Conservation (phyloP, 345 rosid genomes). For the Chamaenerion angustifolium region DNA sequence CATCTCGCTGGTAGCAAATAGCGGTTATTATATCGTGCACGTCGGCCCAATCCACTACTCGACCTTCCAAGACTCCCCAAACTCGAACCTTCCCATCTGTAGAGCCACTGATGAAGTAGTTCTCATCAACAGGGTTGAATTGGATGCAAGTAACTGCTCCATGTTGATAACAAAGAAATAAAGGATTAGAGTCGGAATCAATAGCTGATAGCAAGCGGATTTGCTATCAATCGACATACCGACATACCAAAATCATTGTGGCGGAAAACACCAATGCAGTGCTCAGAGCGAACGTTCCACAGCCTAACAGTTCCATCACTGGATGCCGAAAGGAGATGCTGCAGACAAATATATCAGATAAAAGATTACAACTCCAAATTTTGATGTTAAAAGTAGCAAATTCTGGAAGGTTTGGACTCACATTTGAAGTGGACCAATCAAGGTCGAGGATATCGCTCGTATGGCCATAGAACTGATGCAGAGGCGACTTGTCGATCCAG, state of each 20-base stretch:
- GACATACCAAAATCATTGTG: slow-evolving; percentile 59
- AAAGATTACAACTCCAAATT: slow-evolving; percentile 1
- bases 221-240: slow-evolving; percentile 23
- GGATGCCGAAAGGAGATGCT: slow-evolving; percentile 70
- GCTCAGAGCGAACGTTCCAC: slow-evolving; percentile 48
- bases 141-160: slow-evolving; percentile 79
- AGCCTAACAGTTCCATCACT: slow-evolving; percentile 64
- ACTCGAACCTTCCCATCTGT: slow-evolving; percentile 90
- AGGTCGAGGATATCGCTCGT: slow-evolving; percentile 54
- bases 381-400: not conserved
- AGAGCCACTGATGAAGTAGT: slow-evolving; percentile 71
- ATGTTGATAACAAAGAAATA: slow-evolving; percentile 9
- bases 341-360: slow-evolving; percentile 15
- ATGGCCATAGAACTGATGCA: slow-evolving; percentile 69
- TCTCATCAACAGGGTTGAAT: slow-evolving; percentile 58
- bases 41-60: slow-evolving; percentile 79
- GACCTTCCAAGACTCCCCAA: slow-evolving; percentile 58
- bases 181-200: slow-evolving; percentile 1
- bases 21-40: slow-evolving; percentile 55
- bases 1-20: slow-evolving; percentile 58
- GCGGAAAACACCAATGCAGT: slow-evolving; percentile 40
- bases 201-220: not conserved
- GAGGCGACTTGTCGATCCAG: slow-evolving; percentile 48
- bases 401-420: slow-evolving; percentile 20
- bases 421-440: slow-evolving; percentile 78